Evolutionary conservation across 352 stramenopile species (phyloP), one percentile per base, ranked within the genome.

Genomic region (Phytophthora idaei): DNA sequence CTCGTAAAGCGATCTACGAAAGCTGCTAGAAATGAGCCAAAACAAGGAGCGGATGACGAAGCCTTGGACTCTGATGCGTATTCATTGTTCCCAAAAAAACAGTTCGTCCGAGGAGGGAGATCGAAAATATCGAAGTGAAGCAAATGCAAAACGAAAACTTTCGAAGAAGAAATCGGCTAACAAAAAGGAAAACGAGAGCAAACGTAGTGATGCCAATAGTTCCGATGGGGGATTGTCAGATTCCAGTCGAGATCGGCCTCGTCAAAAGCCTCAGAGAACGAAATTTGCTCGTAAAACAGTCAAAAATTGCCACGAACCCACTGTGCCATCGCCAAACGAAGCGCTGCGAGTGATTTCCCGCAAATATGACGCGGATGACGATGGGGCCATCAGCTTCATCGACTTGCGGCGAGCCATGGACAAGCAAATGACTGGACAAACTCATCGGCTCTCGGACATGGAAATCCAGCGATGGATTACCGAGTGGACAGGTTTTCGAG

Each of bases 401-500:
- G 80, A 87, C 55, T 55, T 89, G 57, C 71, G 77, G 27, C 64
- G 67, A 25, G 77, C 74, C 6, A 55, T 89, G 55, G 63, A 68
- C 39, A 32, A 50, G 15, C 55, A 61, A 28, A 52, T 52, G 37
- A 12, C n/a, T 28, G 34, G 29, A 10, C 68, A 48, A 41, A 46
- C 44, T 12, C 69, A 53, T 27, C 56, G 50, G 5, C 69, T 76
- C 9, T 78, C 80, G 34, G 65, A 77, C 25, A 15, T 81, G 37
- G 78, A 87, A 50, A 68, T 84, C 37, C 78, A 87, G 59, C 68
- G 68, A n/a, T 84, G 78, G 78, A 77, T 86, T 66, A 75, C 61
- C 0, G 56, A 79, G 69, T 11, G 77, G 78, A 37, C 68, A 71
- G 10, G 80, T 73, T 10, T 79, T 85, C 14, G 69, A 68, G 5